Evolutionary conservation across 2,329 filamentous ascomycete species (phyloP), one percentile per base, ranked within the genome.

Genomic region (Fusarium floridanum): DNA sequence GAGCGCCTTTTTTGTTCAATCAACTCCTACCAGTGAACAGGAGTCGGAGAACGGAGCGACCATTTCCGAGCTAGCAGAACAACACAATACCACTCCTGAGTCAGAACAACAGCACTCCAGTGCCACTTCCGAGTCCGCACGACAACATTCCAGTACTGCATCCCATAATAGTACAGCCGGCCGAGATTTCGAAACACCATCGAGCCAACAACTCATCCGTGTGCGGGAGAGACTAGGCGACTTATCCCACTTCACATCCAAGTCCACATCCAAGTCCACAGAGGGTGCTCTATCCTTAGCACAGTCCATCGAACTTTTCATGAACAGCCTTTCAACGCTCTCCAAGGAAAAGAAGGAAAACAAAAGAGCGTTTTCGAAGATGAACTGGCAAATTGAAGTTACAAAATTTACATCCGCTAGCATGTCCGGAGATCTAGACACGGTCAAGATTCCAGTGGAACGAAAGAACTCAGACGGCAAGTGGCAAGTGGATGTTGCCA

Each of bases 201-300:
- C 53, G 5, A 56, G 32, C 12, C 53, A 56, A 56, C 53, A 59
- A 20, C 56, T 59, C 37, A 16, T 59, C 9, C 56, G 56, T 14
- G 56, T 59, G 29, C 36, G 41, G 20, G 41, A 22, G 41, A 45
- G 41, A 45, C 20, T 45, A 16, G 7, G 20, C 6, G 41, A 45
- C 41, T 45, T 45, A 5, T 45, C 6, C 41, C 20, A 22, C 20
- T 45, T 45, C 41, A 14, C 41, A 22, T 45, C 20, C 41, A 45
- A 22, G 20, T 45, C 41, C 41, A 14, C 41, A 22, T 45, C 20
- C 41, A 45, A 22, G 20, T 45, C 41, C 6, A 14, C 41, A 16
- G 41, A 45, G 20, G 14, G 12, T 6, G 41, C 41, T 16, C 20
- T 45, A 16, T 45, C 41, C 2, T 45, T 45, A 45, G 4, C 41